Conservation (phyloP, 257 asterid species). For the Fraxinus pennsylvanica region DNA sequence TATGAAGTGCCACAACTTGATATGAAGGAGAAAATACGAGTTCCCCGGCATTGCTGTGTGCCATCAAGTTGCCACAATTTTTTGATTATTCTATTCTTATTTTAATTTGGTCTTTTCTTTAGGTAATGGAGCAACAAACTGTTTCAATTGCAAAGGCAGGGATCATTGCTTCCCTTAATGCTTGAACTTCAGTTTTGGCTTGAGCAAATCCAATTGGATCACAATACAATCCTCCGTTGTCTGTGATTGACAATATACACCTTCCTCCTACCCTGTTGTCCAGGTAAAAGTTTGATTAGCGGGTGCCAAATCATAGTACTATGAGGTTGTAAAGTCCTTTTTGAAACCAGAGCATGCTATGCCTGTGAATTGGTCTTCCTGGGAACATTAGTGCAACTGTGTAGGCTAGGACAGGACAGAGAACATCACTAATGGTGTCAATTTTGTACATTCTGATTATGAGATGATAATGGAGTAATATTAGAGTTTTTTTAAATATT, state of each 20-base stretch:
- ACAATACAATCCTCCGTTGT: conserved; percentile 90
- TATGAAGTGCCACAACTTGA: not conserved
- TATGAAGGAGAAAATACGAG: not conserved
- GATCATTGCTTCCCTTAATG: conserved; percentile 94
- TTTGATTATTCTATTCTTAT: not conserved
- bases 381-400: not conserved
- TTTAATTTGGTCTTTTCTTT: conserved; percentile 23
- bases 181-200: conserved; percentile 95
- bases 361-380: not conserved
- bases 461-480: not conserved
- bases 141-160: conserved; percentile 99
- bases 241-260: conserved; percentile 93
- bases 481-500: not conserved
- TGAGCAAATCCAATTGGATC: conserved; percentile 98
- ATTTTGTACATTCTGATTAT: conserved; percentile 1
- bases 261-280: conserved; percentile 95
- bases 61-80: not conserved
- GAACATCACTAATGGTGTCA: not conserved
- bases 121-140: conserved; percentile 99
- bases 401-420: not conserved
- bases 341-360: not conserved
- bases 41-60: not conserved
- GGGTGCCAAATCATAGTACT: not conserved
- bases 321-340: not conserved
- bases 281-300: conserved; percentile 46